Base-by-base conservation (phyloP, 495 filamentous ascomycete genomes). In the Elasticomyces elasticus region DNA sequence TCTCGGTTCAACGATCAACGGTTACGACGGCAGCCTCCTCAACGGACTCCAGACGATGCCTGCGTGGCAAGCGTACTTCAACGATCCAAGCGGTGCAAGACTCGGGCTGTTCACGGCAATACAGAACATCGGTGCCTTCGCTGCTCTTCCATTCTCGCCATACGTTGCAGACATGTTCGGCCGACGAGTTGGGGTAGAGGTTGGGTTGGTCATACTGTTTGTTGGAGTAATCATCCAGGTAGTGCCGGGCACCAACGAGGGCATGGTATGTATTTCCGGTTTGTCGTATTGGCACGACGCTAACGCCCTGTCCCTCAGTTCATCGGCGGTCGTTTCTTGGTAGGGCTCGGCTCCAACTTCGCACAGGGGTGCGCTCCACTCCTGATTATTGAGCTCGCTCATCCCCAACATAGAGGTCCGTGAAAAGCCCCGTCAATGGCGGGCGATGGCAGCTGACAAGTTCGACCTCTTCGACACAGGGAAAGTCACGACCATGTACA, bases 11-110 rank as follows among this genome's bases (percentile, higher is more conserved):
- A 76, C 79, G 10, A 75, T 77, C 59, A 84, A 80, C 24, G 82
- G 84, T 0, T 87, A 86, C 63, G 82, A 86, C 64, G 81, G 78
- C 7, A 80, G 83, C 56, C 78, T 86, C 62, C 83, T 86, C 69
- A 86, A 85, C 56, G 77, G 78, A 2, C 72, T 85, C 3, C 81
- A 86, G 65, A 76, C 81, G 30, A 75, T 82, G 23, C 65, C 70
- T 5, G 67, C 68, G 6, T 85, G 79, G 79, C 73, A 76, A 49
- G 19, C 45, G 70, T 72, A 69, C 53, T 75, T 76, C 28, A 62
- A 69, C 27, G 15, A 69, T 2, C 66, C 65, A 51, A n/a, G 55
- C 62, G 64, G 74, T 0, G 71, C 77, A 15, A 68, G 51, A 6
- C 33, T 56, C 2, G 64, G 64, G 1, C 57, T 66, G 5, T 59